Evolutionary conservation across 2,329 filamentous ascomycete genomes (phyloP).

Genomic region (Myriangium duriaei): DNA sequence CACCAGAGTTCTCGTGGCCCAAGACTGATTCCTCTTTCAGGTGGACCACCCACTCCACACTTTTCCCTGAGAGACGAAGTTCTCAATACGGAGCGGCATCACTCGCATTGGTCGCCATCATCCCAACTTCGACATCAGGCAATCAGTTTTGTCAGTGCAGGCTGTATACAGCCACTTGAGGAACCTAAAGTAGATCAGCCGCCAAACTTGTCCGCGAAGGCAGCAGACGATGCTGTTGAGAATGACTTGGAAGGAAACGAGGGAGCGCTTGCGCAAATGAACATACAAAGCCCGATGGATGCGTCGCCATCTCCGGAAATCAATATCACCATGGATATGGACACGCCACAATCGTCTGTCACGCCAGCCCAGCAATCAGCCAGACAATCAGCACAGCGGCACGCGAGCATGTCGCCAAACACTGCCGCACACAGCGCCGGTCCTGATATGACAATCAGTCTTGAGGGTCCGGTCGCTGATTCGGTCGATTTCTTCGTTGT

Average conservation of each 20-base stretch:
- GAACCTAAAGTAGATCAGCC: conserved; percentile 21
- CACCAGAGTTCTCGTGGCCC: background rate
- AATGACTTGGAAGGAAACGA: conserved; percentile 20
- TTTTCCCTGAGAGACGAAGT: conserved; percentile 47
- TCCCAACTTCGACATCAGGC: conserved; percentile 42
- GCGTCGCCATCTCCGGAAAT: conserved; percentile 4
- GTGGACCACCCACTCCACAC: conserved; percentile 5
- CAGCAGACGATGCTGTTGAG: conserved; percentile 13
- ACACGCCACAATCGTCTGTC: too few relatives aligned
- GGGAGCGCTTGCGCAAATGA: conserved; percentile 21
- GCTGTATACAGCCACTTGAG: conserved; percentile 28
- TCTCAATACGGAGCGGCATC: conserved; percentile 42
- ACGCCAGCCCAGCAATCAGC: too few relatives aligned
- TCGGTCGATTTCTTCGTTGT: conserved; percentile 18
- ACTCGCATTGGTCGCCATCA: conserved; percentile 33
- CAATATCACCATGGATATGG: conserved; percentile 12
- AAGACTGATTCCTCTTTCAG: conserved; percentile 1
- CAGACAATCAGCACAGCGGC: too few relatives aligned
- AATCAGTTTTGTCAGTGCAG: conserved; percentile 50
- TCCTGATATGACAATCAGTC: too few relatives aligned
- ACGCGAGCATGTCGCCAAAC: too few relatives aligned
- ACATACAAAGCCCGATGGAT: conserved; percentile 15
- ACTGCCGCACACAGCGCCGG: too few relatives aligned
- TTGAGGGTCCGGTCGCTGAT: too few relatives aligned
- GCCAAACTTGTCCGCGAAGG: conserved; percentile 20